Conservation (phyloP, 1,284 basidiomycete species). For the Trichosporon asahii region DNA sequence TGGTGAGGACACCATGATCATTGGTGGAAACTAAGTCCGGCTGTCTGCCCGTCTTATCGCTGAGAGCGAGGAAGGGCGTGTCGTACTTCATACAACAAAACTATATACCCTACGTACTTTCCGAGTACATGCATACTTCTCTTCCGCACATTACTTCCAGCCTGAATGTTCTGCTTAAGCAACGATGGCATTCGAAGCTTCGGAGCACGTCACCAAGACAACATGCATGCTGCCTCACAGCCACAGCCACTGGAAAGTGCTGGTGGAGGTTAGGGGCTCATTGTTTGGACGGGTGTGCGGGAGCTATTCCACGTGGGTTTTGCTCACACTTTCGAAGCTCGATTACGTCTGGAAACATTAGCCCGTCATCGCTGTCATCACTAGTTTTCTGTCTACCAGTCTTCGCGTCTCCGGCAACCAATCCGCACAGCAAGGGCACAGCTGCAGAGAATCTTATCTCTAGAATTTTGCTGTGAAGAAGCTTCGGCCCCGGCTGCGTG, state of each 20-base stretch:
- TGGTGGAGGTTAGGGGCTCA: background rate
- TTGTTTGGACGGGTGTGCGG: constrained; percentile 3
- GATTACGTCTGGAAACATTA: constrained; percentile 7
- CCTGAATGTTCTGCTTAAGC: too few species aligned
- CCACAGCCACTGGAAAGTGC: background rate
- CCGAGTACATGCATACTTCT: background rate
- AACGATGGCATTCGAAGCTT: too few species aligned
- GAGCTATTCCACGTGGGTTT: background rate
- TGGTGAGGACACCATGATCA: background rate
- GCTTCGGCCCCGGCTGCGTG: background rate
- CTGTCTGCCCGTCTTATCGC: too few species aligned
- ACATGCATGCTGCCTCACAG: background rate
- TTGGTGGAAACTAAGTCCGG: background rate
- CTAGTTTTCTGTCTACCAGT: background rate
- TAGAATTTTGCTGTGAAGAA: background rate
- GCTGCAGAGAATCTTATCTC: background rate
- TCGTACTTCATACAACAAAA: background rate
- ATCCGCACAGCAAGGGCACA: constrained; percentile 1
- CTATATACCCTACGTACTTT: background rate
- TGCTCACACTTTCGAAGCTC: constrained; percentile 8
- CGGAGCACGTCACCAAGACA: too few species aligned
- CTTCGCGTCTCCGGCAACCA: background rate
- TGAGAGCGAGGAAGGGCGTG: background rate
- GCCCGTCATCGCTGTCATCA: constrained; percentile 1
- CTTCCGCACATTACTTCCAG: background rate